A percentile compares a stretch with the other conserved stretches of the same genome.
phyloP scores from a whole-genome alignment of 2,329 filamentous ascomycete genomes.

The Trichoderma sp. region DNA sequence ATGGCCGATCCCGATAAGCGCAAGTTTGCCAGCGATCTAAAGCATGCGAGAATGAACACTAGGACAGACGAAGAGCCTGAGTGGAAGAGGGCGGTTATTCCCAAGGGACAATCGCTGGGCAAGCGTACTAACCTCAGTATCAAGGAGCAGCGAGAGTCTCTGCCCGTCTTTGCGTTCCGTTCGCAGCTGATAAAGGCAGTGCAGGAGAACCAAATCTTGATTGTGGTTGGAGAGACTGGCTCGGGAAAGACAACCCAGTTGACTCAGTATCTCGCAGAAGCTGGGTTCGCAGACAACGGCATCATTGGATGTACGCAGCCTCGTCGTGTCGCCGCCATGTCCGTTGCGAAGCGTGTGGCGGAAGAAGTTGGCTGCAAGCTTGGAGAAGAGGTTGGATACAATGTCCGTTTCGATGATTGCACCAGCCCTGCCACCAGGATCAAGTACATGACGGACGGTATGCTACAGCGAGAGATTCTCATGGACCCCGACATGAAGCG shows the following conservation, averaged over 20 bases:
- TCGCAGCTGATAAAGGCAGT: slow-evolving; percentile 86
- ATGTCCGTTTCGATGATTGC: slow-evolving; percentile 94
- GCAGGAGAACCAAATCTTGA: slow-evolving; percentile 81
- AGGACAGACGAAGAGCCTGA: slow-evolving; percentile 75
- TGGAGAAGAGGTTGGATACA: slow-evolving; percentile 93
- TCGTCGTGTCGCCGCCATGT: slow-evolving; percentile 95
- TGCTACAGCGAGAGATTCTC: slow-evolving; percentile 93
- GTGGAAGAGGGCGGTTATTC: slow-evolving; percentile 83
- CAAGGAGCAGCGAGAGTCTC: slow-evolving; percentile 85
- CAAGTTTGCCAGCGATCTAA: slow-evolving; percentile 85
- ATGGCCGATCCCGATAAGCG: slow-evolving; percentile 84
- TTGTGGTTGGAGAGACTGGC: slow-evolving; percentile 95
- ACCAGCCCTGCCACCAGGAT: slow-evolving; percentile 86
- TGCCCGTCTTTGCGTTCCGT: slow-evolving; percentile 88
- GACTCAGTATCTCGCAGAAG: slow-evolving; percentile 92
- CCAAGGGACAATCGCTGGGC: slow-evolving; percentile 76
- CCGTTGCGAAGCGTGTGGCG: slow-evolving; percentile 92
- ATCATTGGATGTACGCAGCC: slow-evolving; percentile 97
- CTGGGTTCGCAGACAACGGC: slow-evolving; percentile 79
- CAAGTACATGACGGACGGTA: slow-evolving; percentile 99
- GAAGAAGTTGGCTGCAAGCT: slow-evolving; percentile 92
- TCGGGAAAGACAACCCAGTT: slow-evolving; percentile 97
- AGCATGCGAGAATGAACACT: slow-evolving; percentile 61
- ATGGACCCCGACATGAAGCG: slow-evolving; percentile 84
- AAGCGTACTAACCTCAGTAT: slow-evolving; percentile 89